Evolutionary conservation across 2,329 filamentous ascomycete genomes (phyloP).

Genomic region (Sporothrix schenckii): DNA sequence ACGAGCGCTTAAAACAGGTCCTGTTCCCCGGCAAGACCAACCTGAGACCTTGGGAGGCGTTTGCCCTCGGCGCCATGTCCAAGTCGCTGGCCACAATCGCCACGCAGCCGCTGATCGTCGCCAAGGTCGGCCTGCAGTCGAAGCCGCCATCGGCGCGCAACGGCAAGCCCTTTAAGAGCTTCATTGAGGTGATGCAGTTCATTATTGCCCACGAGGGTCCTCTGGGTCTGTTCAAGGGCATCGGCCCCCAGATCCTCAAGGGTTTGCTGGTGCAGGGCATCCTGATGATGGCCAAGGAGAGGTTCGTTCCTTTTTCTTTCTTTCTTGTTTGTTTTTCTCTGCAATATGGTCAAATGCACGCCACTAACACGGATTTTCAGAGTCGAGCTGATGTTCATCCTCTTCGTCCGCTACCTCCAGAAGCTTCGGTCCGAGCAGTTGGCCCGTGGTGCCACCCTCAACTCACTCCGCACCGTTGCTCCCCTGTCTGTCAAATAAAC

Average conservation of each 20-base stretch:
- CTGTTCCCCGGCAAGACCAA: slow-evolving; percentile 77
- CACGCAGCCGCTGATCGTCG: slow-evolving; percentile 95
- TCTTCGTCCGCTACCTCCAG: slow-evolving; percentile 81
- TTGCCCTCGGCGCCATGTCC: slow-evolving; percentile 87
- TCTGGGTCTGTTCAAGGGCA: slow-evolving; percentile 91
- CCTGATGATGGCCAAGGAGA: slow-evolving; percentile 98
- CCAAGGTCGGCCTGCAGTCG: slow-evolving; percentile 94
- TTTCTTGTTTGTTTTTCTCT: not conserved
- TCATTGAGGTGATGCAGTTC: slow-evolving; percentile 91
- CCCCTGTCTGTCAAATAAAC: slow-evolving; percentile 42
- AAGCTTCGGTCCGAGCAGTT: slow-evolving; percentile 71
- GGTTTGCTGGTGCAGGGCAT: slow-evolving; percentile 92
- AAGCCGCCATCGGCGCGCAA: slow-evolving; percentile 81
- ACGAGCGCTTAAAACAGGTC: slow-evolving; percentile 79
- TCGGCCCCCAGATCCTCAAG: slow-evolving; percentile 90
- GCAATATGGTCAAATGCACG: too few relatives aligned
- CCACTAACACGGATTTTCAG: slow-evolving; percentile 47
- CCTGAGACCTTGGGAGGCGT: slow-evolving; percentile 83
- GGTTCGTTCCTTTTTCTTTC: slow-evolving; percentile 55
- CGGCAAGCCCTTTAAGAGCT: slow-evolving; percentile 91
- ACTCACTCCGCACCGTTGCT: slow-evolving; percentile 54
- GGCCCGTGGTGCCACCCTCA: slow-evolving; percentile 65
- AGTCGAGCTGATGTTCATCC: slow-evolving; percentile 84
- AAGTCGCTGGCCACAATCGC: slow-evolving; percentile 89
- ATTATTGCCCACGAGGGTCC: slow-evolving; percentile 87